Evolutionary conservation across 495 filamentous ascomycete genomes (phyloP).

Genomic region (Collariella sp.): DNA sequence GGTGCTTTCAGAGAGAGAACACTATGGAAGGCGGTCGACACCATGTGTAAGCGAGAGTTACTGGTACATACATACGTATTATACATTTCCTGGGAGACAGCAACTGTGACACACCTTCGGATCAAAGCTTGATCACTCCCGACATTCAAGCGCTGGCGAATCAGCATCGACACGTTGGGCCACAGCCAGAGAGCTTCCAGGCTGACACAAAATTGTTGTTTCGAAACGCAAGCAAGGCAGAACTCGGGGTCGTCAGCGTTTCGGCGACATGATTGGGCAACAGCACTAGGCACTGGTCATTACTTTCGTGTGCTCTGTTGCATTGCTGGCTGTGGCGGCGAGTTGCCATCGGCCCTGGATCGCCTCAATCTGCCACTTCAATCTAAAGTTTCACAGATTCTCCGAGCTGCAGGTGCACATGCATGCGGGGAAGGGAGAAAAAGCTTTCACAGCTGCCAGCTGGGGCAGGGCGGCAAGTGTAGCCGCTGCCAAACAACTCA

Average conservation of each 20-base stretch:
- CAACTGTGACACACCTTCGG: slow-evolving; percentile 2
- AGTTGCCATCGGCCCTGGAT: too few relatives aligned
- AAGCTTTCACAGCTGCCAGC: too few relatives aligned
- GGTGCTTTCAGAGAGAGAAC: slow-evolving; percentile 1
- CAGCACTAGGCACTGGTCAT: not conserved
- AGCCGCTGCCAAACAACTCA: not conserved
- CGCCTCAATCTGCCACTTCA: too few relatives aligned
- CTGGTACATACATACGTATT: too few relatives aligned
- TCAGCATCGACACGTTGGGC: not conserved
- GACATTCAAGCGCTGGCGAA: not conserved
- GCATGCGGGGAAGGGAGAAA: too few relatives aligned
- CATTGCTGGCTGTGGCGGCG: too few relatives aligned
- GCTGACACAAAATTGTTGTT: not conserved
- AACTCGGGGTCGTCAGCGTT: not conserved
- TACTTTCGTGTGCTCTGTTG: not conserved
- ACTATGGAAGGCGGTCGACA: not conserved
- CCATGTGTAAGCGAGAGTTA: not conserved
- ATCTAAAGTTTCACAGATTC: too few relatives aligned
- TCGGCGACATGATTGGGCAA: not conserved
- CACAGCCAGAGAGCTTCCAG: not conserved
- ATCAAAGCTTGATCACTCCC: slow-evolving; percentile 1
- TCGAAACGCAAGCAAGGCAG: not conserved
- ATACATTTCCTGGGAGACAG: too few relatives aligned
- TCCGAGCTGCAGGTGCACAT: too few relatives aligned
- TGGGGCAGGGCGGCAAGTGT: not conserved